Evolutionary conservation across 257 asterid species (phyloP).

Genomic region (Gardenia jasminoides): DNA sequence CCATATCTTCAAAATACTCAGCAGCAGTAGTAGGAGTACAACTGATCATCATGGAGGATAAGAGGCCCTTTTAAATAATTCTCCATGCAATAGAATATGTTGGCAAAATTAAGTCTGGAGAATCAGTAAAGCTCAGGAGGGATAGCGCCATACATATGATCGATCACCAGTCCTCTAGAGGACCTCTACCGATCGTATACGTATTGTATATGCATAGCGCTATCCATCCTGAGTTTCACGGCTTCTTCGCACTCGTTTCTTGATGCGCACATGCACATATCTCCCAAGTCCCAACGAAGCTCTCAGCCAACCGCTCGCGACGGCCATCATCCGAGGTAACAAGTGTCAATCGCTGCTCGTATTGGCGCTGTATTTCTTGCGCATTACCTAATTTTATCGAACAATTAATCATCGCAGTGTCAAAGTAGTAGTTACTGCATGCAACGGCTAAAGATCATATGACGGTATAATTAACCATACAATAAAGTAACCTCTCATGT

Average conservation of each 20-base stretch:
- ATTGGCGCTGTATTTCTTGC: background rate
- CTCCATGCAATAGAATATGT: background rate
- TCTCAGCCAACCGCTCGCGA: too few species aligned
- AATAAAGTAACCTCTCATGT: too few species aligned
- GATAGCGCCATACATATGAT: slow-evolving; percentile 51
- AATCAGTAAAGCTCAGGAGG: slow-evolving; percentile 74
- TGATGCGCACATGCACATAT: background rate
- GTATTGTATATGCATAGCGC: too few species aligned
- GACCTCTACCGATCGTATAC: too few species aligned
- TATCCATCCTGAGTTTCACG: slow-evolving; percentile 70
- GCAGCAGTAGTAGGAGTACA: too few species aligned
- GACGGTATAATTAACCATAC: background rate
- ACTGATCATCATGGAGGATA: background rate
- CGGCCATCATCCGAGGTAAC: too few species aligned
- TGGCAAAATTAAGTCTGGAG: slow-evolving; percentile 26
- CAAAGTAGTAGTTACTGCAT: too few species aligned
- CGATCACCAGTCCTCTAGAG: background rate
- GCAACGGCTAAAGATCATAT: too few species aligned
- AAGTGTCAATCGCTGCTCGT: background rate
- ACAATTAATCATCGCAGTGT: too few species aligned
- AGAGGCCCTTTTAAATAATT: too few species aligned
- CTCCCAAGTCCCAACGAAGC: background rate
- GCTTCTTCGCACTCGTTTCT: slow-evolving; percentile 28
- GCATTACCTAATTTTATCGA: background rate
- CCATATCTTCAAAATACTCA: background rate